phyloP scores from a whole-genome alignment of 805 yeast genomes.

The Suhomyces tanzawaensis region DNA sequence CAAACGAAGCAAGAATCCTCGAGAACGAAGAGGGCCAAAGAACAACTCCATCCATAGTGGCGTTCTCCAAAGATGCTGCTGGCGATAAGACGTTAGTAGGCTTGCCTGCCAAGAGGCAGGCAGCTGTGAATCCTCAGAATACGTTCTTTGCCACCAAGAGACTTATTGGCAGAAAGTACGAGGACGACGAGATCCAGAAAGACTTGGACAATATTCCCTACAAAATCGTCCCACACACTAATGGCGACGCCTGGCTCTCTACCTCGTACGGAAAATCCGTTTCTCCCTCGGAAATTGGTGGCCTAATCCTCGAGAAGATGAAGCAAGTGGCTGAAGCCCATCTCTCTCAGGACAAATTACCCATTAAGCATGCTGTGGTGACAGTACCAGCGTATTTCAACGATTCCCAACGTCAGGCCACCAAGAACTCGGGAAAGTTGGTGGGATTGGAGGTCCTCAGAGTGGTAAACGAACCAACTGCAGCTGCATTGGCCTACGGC shows the following conservation, averaged over 20 bases:
- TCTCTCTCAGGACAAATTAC: conserved; percentile 9
- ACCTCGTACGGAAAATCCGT: conserved; percentile 40
- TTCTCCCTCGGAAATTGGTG: conserved; percentile 74
- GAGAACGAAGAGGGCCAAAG: conserved; percentile 78
- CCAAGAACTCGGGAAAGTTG: conserved; percentile 72
- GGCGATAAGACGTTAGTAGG: conserved; percentile 48
- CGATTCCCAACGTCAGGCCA: conserved; percentile 79
- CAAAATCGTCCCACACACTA: conserved; percentile 53
- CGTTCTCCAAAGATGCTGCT: conserved; percentile 42
- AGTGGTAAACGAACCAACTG: conserved; percentile 82
- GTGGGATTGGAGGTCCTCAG: conserved; percentile 76
- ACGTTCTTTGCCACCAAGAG: conserved; percentile 83
- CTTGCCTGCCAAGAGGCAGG: conserved; percentile 72
- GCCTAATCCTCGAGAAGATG: conserved; percentile 62
- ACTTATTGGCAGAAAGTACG: conserved; percentile 69
- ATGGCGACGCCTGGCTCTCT: conserved; percentile 71
- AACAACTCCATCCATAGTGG: conserved; percentile 79
- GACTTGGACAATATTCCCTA: conserved; percentile 65
- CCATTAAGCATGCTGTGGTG: conserved; percentile 69
- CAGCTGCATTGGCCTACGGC: conserved; percentile 83
- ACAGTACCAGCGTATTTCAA: conserved; percentile 86
- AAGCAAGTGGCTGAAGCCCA: conserved; percentile 62
- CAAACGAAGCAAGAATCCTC: conserved; percentile 59
- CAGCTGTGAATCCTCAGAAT: conserved; percentile 69
- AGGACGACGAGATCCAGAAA: conserved; percentile 67